Base-by-base conservation (phyloP, 495 filamentous ascomycete species). In the Evansstolkia leycettana region DNA sequence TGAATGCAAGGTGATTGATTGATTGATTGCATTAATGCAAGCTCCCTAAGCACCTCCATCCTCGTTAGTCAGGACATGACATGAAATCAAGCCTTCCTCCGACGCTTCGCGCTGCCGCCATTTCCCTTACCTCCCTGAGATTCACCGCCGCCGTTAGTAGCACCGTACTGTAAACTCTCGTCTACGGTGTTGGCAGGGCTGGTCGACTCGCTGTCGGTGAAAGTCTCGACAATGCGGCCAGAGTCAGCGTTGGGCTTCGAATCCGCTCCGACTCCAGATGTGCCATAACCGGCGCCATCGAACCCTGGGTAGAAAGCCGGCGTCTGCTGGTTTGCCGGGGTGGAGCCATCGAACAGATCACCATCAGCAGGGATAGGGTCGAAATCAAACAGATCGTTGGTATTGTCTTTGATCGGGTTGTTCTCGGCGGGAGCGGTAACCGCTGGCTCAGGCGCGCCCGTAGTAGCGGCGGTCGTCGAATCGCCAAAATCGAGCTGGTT, bases 171-270 rank as follows among this genome's bases (percentile, higher is more conserved):
- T 4, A 28, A 9, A 7, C 31, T 40, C 8, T 62, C 58, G 25
- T 60, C 64, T 3, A 52, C 38, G 1, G 55, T 55, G 37, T 52
- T 42, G 40, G 53, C 41, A 4, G 65, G 65, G 40, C 65, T 69
- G 5, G 65, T 61, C n/a, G 55, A 33, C 43, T 67, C 65, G 36
- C 65, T 69, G 34, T 65, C 64, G 3, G 62, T 64, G 38, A 66
- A 45, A 12, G 65, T 57, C 39, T 69, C 65, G 12, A 64, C 47
- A 12, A 66, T 51, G 9, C 64, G 46, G 14, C 52, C 54, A 0
- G 57, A 43, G 6, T 52, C 53, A 7, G 33, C 20, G 10, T 26
- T 30, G 18, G 15, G 15, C 16, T 25, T 13, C 5, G 33, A 14
- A 36, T 42, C 33, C 19, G 33, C 11, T 6, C 31, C 37, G 8